Conservation (phyloP, 2,329 filamentous ascomycete genomes). For the Aureobasidium sp. region DNA sequence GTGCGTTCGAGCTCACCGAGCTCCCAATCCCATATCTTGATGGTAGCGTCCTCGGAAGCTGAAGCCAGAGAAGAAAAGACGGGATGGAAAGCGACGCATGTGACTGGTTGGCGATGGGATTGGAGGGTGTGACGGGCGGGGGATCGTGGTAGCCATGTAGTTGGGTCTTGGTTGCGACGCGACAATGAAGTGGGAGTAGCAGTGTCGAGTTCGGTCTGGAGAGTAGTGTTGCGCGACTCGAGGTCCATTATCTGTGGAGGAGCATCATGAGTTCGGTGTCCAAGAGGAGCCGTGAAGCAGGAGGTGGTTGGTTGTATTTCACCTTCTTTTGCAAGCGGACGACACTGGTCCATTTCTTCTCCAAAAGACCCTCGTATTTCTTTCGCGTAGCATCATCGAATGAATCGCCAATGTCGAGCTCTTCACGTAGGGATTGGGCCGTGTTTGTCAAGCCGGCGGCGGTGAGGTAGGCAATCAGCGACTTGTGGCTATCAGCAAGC, state of each 20-base stretch:
- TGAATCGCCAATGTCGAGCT: conserved; percentile 61
- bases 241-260: conserved; percentile 76
- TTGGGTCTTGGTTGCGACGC: conserved; percentile 73
- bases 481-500: conserved; percentile 65
- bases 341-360: conserved; percentile 98
- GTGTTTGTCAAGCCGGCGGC: conserved; percentile 64
- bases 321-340: conserved; percentile 94
- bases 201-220: conserved; percentile 79
- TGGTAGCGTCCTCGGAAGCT: conserved; percentile 84
- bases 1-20: conserved; percentile 83
- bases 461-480: conserved; percentile 81
- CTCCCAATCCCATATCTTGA: conserved; percentile 98
- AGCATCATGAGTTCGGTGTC: conserved; percentile 1
- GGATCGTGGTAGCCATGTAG: conserved; percentile 76
- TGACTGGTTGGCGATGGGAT: conserved; percentile 74
- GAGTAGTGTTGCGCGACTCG: conserved; percentile 62
- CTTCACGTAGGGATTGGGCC: conserved; percentile 65
- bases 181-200: conserved; percentile 73
- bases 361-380: conserved; percentile 87
- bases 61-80: conserved; percentile 85
- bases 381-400: conserved; percentile 79
- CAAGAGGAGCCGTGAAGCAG: background rate
- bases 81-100: conserved; percentile 85
- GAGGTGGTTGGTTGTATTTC: background rate
- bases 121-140: conserved; percentile 76